Conservation (phyloP, 257 asterid genomes). For the Scutellaria minor region DNA sequence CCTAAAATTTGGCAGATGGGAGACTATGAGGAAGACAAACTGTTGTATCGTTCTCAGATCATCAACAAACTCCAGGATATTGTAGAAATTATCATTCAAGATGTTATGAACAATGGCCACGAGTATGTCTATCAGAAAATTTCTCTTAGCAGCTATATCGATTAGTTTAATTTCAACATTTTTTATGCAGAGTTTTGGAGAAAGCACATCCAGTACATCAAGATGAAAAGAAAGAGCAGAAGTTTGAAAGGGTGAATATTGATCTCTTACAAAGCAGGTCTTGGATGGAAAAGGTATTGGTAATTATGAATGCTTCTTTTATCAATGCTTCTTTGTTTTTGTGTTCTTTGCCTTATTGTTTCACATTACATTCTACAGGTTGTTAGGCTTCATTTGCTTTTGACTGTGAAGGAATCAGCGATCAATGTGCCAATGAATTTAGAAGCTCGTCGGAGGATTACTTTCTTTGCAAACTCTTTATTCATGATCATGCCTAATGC, state of each 20-base stretch:
- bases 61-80: constrained; percentile 91
- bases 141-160: constrained; percentile 21
- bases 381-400: constrained; percentile 91
- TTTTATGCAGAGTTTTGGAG: constrained; percentile 59
- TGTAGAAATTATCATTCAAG: constrained; percentile 83
- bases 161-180: constrained; percentile 35
- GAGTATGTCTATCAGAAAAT: constrained; percentile 56
- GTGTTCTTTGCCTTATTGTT: constrained; percentile 21
- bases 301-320: constrained; percentile 16
- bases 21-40: constrained; percentile 52
- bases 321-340: constrained; percentile 24
- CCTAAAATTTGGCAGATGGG: constrained; percentile 49
- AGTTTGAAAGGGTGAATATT: constrained; percentile 69
- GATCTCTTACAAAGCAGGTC: constrained; percentile 52
- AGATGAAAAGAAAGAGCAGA: constrained; percentile 67
- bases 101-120: constrained; percentile 75
- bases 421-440: constrained; percentile 88
- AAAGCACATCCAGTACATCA: constrained; percentile 47
- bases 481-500: constrained; percentile 97
- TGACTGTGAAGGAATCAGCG: constrained; percentile 98
- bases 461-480: constrained; percentile 93
- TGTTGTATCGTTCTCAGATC: constrained; percentile 59
- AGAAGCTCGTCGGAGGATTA: constrained; percentile 95
- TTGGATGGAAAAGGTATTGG: constrained; percentile 94
- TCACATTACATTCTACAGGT: constrained; percentile 54